Percentiles rank a stretch among this genome's conserved stretches.
Evolutionary conservation across 73 alveolate species (phyloP).

Genomic region (Uronychia binucleata): DNA sequence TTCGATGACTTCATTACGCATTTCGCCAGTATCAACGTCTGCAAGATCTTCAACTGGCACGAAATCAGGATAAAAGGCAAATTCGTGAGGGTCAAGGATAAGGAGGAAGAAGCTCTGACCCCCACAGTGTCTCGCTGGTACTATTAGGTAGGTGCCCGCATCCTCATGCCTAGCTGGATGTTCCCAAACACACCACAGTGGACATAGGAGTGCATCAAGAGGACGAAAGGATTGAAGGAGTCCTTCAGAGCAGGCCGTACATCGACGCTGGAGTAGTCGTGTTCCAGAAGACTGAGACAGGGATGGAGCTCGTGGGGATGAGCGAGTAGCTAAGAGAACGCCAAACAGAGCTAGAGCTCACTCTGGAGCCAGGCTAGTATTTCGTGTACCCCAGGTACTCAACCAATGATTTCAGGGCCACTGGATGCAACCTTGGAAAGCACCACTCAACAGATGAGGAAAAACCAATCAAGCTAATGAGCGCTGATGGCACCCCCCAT

Average conservation of each 20-base stretch:
- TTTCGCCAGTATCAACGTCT: slow-evolving; percentile 76
- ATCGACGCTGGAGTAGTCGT: slow-evolving; percentile 88
- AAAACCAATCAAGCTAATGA: background rate
- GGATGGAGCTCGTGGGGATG: slow-evolving; percentile 4
- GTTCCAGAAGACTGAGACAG: slow-evolving; percentile 47
- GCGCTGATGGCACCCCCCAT: slow-evolving; percentile 17
- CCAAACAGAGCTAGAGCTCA: slow-evolving; percentile 69
- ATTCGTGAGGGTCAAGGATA: slow-evolving; percentile 75
- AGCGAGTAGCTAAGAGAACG: slow-evolving; percentile 55
- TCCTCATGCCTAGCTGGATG: too few relatives aligned
- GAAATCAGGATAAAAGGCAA: slow-evolving; percentile 93
- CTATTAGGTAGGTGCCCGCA: too few relatives aligned
- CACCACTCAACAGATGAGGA: slow-evolving; percentile 33
- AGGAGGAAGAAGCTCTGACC: slow-evolving; percentile 48
- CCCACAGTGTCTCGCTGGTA: slow-evolving; percentile 88
- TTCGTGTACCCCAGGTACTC: slow-evolving; percentile 92
- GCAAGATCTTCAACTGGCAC: slow-evolving; percentile 87
- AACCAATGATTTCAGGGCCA: too few relatives aligned
- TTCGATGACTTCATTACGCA: slow-evolving; percentile 81
- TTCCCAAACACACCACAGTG: slow-evolving; percentile 50
- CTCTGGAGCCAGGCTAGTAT: slow-evolving; percentile 92
- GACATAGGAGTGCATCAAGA: slow-evolving; percentile 87
- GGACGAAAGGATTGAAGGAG: slow-evolving; percentile 94
- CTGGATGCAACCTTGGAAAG: slow-evolving; percentile 79
- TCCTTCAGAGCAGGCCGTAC: slow-evolving; percentile 78